Base-by-base conservation (phyloP, 306 rosid genomes). In the Geum urbanum region DNA sequence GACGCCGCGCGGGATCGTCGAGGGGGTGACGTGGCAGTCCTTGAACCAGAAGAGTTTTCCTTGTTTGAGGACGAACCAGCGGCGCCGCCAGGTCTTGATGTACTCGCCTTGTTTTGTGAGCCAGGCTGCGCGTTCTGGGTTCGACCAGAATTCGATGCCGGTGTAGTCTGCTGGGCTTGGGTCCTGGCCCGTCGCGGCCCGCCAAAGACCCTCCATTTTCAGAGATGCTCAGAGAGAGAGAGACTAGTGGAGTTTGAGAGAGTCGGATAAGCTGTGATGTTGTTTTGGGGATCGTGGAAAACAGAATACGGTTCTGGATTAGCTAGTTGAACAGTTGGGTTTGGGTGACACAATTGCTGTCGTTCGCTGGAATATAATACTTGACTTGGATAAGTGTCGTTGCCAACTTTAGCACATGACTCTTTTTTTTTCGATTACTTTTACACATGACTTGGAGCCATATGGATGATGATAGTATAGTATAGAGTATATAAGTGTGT, bases 61-160 rank as follows among this genome's bases (percentile, higher is more conserved):
- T 51, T 83, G 90, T 54, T 86, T 86, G 72, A 87, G 81, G 54
- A 87, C 83, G 80, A 87, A 87, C 92, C 92, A 87, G 22, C 92
- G 87, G 77, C 92, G 92, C 5, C 92, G 83, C 92, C 92, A 87
- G 69, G 86, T 85, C 63, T 77, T 85, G 75, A 87, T 79, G 82
- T 85, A 87, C 12, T 87, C 92, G 70, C 92, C 92, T 40, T 87
- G 92, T 76, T 87, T 87, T 44, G 83, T 83, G 27, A 86, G 77
- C 90, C 90, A 86, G 8, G 87, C 85, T 44, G 80, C 59, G 37
- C 90, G 83, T 32, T 87, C 92, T 4, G 92, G 92, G 70, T 74
- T 81, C 55, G 85, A 76, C 92, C 92, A 87, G 84, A 74, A 87
- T 5, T 85, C 85, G 77, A 87, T 66, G 5, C 86, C 92, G 0